phyloP scores from a whole-genome alignment of 1,139 yeast species.

The Blastobotrys aristatus region DNA sequence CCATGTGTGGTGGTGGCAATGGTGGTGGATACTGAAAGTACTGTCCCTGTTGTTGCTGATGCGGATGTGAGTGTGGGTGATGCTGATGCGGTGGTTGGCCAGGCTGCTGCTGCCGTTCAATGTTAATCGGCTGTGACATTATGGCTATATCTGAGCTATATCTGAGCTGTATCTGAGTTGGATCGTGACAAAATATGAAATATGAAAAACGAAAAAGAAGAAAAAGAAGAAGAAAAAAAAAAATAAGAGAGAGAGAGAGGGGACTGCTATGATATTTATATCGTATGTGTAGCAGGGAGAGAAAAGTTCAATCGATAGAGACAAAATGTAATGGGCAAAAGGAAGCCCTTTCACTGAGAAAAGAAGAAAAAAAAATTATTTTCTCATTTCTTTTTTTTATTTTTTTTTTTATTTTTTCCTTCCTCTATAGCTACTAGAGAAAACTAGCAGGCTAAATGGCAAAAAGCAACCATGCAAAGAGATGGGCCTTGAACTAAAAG shows the following conservation, averaged over 20 bases:
- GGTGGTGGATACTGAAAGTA: constrained; percentile 3
- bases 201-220: neutral
- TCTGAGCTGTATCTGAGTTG: neutral
- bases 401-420: too few relatives aligned
- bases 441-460: too few relatives aligned
- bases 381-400: neutral
- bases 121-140: constrained; percentile 7
- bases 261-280: neutral
- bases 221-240: neutral
- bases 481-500: too few relatives aligned
- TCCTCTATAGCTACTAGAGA: too few relatives aligned
- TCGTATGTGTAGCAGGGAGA: neutral
- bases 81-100: neutral
- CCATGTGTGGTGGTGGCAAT: neutral
- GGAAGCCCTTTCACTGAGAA: too few relatives aligned
- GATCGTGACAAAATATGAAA: neutral
- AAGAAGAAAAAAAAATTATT: too few relatives aligned
- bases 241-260: neutral
- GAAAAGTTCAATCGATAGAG: neutral
- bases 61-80: constrained; percentile 5
- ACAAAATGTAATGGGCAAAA: neutral
- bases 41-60: neutral
- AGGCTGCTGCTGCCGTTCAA: neutral
- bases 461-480: too few relatives aligned
- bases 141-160: too few relatives aligned